Percentiles rank a stretch among this genome's conserved stretches.
Evolutionary conservation across 441 rosid genomes (phyloP).

Genomic region (Rhodomyrtus psidioides): DNA sequence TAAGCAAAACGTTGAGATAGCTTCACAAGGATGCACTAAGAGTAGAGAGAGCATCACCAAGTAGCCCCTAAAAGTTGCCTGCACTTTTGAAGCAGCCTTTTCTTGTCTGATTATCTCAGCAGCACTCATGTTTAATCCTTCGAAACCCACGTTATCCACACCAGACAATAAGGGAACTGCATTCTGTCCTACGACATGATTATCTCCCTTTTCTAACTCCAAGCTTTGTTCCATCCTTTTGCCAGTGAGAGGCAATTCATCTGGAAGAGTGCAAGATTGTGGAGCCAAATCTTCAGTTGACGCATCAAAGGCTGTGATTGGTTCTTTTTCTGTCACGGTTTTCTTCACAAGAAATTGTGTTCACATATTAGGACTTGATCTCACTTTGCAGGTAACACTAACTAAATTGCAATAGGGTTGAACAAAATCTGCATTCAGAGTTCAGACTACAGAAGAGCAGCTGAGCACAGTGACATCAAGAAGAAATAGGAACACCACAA

Average conservation of each 20-base stretch:
- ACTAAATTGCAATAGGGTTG: background rate
- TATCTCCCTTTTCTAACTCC: background rate
- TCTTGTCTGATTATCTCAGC: background rate
- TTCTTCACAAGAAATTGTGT: background rate
- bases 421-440: background rate
- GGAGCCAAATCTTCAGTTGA: background rate
- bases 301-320: background rate
- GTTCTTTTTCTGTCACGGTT: background rate
- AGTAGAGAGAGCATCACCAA: background rate
- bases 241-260: background rate
- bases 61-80: constrained; percentile 1
- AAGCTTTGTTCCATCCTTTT: background rate
- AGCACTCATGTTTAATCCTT: background rate
- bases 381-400: background rate
- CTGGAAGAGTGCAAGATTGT: background rate
- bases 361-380: background rate
- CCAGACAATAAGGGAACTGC: background rate
- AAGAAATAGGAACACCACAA: background rate
- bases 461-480: background rate
- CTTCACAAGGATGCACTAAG: background rate
- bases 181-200: background rate
- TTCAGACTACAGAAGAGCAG: background rate
- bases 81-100: background rate
- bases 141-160: background rate
- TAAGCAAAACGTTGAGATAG: background rate